Base-by-base conservation (phyloP, 805 yeast genomes). In the Danielia oregonensis region DNA sequence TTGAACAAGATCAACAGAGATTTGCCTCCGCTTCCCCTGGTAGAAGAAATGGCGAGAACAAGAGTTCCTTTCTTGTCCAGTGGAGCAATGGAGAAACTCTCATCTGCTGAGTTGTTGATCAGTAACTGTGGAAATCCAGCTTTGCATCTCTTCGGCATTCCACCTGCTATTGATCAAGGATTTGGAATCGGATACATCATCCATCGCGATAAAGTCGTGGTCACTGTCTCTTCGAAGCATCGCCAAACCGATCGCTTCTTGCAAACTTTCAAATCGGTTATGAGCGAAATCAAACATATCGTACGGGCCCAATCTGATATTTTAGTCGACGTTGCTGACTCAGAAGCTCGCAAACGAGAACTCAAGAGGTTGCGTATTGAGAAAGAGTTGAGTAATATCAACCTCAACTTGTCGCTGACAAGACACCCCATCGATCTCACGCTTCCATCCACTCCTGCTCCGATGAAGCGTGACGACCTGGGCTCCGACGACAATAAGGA, bases 161-260 rank as follows among this genome's bases (percentile, higher is more conserved):
- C 96, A 3, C 96, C 97, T 3, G 89, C 87, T 2, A 71, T 83
- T 10, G 82, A 87, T 30, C 89, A 86, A 52, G 97, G 97, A 3
- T 87, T 82, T 58, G 96, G 96, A n/a, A 74, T 88, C 24, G 96
- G 95, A 4, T 88, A 88, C 56, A 86, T 88, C 46, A 82, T 88
- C 47, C 87, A 89, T 57, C 76, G 70, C 27, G 85, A 86, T 51
- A 78, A 86, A 14, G 76, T 88, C 17, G 76, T 88, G 2, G 74
- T 88, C 7, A 86, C 95, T 32, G 82, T 85, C 4, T 79, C 93
- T 17, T 86, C 96, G 10, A 88, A 86, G 60, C 89, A 83, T 59
- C 72, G 96, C 37, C 97, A 88, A 63, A 86, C 96, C 0, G 70
- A 74, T 43, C 70, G 97, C 51, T 85, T 85, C 47, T 66, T 76